Evolutionary conservation across 495 filamentous ascomycete genomes (phyloP), one percentile per base, ranked within the genome.

Genomic region (Aspergillus conjunctus): DNA sequence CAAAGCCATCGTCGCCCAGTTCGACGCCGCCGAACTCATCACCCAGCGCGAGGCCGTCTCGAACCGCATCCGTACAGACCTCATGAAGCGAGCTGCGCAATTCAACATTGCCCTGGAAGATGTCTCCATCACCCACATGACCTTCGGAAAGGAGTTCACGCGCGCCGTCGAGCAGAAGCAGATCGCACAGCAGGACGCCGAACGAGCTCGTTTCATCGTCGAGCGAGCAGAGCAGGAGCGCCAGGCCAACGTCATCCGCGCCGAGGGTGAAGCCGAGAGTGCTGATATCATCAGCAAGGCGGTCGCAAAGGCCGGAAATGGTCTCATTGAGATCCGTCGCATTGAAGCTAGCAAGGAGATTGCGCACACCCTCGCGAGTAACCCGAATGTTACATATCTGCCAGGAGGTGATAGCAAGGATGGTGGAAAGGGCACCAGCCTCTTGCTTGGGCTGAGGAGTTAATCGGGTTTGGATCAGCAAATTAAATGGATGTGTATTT

Each of bases 101-200:
- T 99, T 99, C 87, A 97, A 99, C 82, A 99, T 99, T 75, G 90
- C 91, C 33, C 90, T 99, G 44, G 94, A 99, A 77, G 94, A 99
- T 69, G 94, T 99, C 59, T 95, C 91, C 67, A 99, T 99, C 82
- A 99, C 94, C 44, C 94, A 99, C 86, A 98, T 99, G 94, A 98
- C 94, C 56, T 99, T 99, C 77, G 94, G 94, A 58, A 93, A 92
- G 80, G 94, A 99, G 79, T 99, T 99, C 87, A 99, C 94, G 59
- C 86, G 87, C 63, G 94, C 94, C 61, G 94, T 99, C 68, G 94
- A 99, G 81, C 95, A 99, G 84, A 99, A 99, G 85, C 94, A 99
- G 83, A 99, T 99, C 75, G 94, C 94, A 26, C 94, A 99, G 80
- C 94, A 99, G 77, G 94, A 99, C 71, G 94, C 94, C 59, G 94